phyloP scores from a whole-genome alignment of 139 green algal genomes.

The Chlamydomonas urium region DNA sequence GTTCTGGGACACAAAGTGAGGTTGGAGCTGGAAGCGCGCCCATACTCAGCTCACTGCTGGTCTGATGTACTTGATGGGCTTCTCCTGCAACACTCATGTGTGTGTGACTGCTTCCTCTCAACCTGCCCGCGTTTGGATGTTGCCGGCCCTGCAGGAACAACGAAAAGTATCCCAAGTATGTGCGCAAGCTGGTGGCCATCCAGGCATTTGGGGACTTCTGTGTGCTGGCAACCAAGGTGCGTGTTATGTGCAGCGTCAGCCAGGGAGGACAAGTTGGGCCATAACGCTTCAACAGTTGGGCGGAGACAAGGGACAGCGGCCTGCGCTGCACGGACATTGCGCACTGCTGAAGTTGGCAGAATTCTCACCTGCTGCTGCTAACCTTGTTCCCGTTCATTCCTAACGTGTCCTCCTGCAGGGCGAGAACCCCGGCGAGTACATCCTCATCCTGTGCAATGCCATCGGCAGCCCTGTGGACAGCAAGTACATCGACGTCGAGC shows the following conservation, averaged over 20 bases:
- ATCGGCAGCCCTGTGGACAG: constrained; percentile 79
- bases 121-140: not conserved
- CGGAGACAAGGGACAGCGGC: too few species aligned
- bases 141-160: constrained; percentile 28
- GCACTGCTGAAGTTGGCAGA: too few species aligned
- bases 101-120: not conserved
- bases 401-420: too few species aligned
- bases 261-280: too few species aligned
- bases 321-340: too few species aligned
- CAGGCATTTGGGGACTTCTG: constrained; percentile 52
- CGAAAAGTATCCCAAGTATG: constrained; percentile 65
- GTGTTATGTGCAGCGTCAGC: constrained; percentile 3
- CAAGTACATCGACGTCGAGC: constrained; percentile 42
- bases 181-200: constrained; percentile 64
- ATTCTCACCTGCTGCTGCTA: too few species aligned
- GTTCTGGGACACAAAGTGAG: constrained; percentile 71
- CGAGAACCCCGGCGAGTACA: constrained; percentile 60
- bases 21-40: not conserved
- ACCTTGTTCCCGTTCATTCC: too few species aligned
- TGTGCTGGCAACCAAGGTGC: constrained; percentile 54
- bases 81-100: not conserved
- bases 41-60: not conserved
- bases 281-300: too few species aligned
- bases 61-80: not conserved
- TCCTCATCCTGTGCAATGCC: constrained; percentile 78